These are phyloP conservation scores for Coprinopsis strossmayeri DNA, from an alignment of 768 basidiomycete genomes.

Conservation along the genomic window DNA sequence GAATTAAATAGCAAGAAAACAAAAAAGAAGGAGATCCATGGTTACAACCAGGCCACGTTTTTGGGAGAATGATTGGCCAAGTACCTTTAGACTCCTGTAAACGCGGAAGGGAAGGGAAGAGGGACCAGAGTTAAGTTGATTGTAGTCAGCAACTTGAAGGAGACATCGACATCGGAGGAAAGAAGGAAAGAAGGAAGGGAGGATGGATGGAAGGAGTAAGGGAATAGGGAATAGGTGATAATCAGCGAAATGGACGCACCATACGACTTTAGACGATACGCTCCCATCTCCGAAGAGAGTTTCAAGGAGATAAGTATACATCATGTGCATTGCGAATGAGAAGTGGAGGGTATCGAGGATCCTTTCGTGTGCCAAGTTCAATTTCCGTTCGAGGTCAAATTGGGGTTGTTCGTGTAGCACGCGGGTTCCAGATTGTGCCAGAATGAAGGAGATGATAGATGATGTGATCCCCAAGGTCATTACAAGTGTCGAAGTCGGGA, in stretches of 20 bases:
- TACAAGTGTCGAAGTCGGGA: background rate
- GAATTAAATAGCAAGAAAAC: background rate
- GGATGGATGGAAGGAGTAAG: background rate
- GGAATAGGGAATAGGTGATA: background rate
- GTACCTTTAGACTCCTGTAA: conserved; percentile 27
- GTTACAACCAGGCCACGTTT: too few relatives aligned
- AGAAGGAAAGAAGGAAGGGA: background rate
- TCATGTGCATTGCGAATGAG: conserved; percentile 21
- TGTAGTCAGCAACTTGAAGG: too few relatives aligned
- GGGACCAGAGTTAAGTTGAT: too few relatives aligned
- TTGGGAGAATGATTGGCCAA: too few relatives aligned
- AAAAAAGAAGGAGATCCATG: too few relatives aligned
- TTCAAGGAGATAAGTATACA: conserved; percentile 20
- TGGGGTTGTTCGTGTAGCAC: too few relatives aligned
- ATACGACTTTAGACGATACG: conserved; percentile 15
- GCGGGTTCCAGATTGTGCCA: too few relatives aligned
- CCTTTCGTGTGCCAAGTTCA: too few relatives aligned
- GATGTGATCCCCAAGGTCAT: background rate
- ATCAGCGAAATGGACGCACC: conserved; percentile 15
- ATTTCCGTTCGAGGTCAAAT: too few relatives aligned
- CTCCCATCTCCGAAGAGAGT: conserved; percentile 16
- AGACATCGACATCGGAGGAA: too few relatives aligned
- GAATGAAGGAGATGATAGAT: too few relatives aligned
- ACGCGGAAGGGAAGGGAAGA: background rate
- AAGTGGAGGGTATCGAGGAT: conserved; percentile 22